Evolutionary conservation across 1,284 basidiomycete species (phyloP).

Genomic region (Ceratobasidium theobromae): DNA sequence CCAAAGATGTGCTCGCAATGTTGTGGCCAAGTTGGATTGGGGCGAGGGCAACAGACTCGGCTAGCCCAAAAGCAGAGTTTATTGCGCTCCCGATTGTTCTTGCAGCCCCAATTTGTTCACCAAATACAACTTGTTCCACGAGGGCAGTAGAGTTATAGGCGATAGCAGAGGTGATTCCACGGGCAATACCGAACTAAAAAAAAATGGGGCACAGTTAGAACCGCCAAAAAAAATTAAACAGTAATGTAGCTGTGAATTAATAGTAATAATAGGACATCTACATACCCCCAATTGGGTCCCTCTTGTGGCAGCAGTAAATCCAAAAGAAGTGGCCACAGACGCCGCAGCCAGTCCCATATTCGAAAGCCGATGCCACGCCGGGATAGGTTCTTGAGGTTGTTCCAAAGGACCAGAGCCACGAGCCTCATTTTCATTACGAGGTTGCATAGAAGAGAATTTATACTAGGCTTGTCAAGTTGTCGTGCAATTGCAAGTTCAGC

Average conservation of each 20-base stretch:
- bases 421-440: too few species aligned
- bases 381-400: not conserved
- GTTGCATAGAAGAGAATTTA: too few species aligned
- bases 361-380: slow-evolving; percentile 22
- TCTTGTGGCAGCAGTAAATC: slow-evolving; percentile 66
- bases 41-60: slow-evolving; percentile 68
- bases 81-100: slow-evolving; percentile 59
- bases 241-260: too few species aligned
- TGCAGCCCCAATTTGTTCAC: slow-evolving; percentile 58
- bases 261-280: slow-evolving; percentile 35
- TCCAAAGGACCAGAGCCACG: not conserved
- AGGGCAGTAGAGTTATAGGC: slow-evolving; percentile 58
- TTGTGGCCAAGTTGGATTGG: slow-evolving; percentile 73
- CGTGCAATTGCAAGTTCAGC: not conserved
- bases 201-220: too few species aligned
- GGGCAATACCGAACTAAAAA: slow-evolving; percentile 64
- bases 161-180: slow-evolving; percentile 59
- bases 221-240: too few species aligned
- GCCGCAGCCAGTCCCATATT: slow-evolving; percentile 43
- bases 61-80: slow-evolving; percentile 60
- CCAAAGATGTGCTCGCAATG: slow-evolving; percentile 69
- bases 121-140: slow-evolving; percentile 64
- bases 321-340: slow-evolving; percentile 58
- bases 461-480: too few species aligned
- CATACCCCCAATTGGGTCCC: slow-evolving; percentile 67